These are phyloP conservation scores for Globisporangium viniferum DNA, from an alignment of 352 stramenopile species.

Conservation along the genomic window DNA sequence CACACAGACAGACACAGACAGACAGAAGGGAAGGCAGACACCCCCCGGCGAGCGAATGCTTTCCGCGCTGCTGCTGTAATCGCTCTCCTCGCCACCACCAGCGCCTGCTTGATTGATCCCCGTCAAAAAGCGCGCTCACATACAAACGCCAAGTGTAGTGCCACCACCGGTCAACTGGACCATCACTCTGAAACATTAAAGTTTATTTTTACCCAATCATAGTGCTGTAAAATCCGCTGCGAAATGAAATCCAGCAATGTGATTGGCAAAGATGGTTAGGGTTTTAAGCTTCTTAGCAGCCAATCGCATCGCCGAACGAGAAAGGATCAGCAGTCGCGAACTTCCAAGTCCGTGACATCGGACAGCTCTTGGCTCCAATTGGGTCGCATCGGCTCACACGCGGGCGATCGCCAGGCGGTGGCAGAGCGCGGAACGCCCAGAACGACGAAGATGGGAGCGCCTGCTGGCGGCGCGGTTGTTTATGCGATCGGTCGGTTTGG, in stretches of 20 bases:
- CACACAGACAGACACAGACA: conserved; percentile 1
- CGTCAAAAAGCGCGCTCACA: neutral
- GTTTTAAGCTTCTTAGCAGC: neutral
- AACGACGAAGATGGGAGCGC: conserved; percentile 6
- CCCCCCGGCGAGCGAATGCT: neutral
- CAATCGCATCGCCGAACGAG: neutral
- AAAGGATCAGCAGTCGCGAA: neutral
- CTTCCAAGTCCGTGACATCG: conserved; percentile 3
- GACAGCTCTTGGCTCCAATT: conserved; percentile 5
- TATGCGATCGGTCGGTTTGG: neutral
- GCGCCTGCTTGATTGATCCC: neutral
- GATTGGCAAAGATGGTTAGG: conserved; percentile 1
- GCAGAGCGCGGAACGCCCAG: neutral
- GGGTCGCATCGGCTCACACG: neutral
- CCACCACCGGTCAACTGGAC: conserved; percentile 16
- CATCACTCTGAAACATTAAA: neutral
- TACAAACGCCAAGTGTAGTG: conserved; percentile 11
- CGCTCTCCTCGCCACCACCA: neutral
- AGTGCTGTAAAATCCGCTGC: neutral
- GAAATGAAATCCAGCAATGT: neutral
- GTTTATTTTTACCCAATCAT: neutral
- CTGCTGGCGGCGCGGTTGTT: neutral
- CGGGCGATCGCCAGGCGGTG: neutral
- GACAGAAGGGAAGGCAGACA: neutral
- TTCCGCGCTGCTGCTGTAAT: neutral